Conservation (phyloP, 768 basidiomycete species). For the Guyanaporus albipodus region DNA sequence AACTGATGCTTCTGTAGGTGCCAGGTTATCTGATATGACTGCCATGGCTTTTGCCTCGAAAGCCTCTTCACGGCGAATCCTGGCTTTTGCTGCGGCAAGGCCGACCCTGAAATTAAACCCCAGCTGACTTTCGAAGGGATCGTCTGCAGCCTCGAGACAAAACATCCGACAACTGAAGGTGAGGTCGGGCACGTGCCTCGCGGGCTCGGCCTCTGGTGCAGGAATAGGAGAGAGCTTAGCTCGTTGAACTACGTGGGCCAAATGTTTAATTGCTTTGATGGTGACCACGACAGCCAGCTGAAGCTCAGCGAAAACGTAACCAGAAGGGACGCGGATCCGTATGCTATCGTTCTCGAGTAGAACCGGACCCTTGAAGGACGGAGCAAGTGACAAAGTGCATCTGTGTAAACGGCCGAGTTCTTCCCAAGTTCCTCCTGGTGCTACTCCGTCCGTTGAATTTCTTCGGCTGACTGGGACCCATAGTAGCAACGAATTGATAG, state of each 20-base stretch:
- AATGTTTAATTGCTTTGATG: slow-evolving; percentile 70
- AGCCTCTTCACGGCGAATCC: slow-evolving; percentile 74
- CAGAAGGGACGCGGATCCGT: slow-evolving; percentile 75
- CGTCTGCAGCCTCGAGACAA: slow-evolving; percentile 77
- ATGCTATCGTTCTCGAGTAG: slow-evolving; percentile 57
- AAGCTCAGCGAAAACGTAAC: slow-evolving; percentile 71
- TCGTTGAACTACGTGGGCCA: slow-evolving; percentile 50
- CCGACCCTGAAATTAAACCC: slow-evolving; percentile 74
- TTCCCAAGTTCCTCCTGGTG: slow-evolving; percentile 56
- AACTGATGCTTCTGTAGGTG: slow-evolving; percentile 31
- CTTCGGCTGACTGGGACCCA: slow-evolving; percentile 53
- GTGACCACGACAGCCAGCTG: slow-evolving; percentile 66
- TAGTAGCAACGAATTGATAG: slow-evolving; percentile 41
- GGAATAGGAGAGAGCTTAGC: slow-evolving; percentile 53
- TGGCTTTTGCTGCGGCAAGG: slow-evolving; percentile 60
- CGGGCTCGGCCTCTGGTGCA: slow-evolving; percentile 64
- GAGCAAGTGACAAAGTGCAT: slow-evolving; percentile 41
- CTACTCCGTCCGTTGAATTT: slow-evolving; percentile 29
- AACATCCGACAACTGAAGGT: slow-evolving; percentile 55
- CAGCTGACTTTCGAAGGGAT: slow-evolving; percentile 74
- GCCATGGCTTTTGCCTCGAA: slow-evolving; percentile 77
- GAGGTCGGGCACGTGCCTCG: slow-evolving; percentile 68
- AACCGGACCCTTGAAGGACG: slow-evolving; percentile 37
- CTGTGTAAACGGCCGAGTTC: slow-evolving; percentile 61
- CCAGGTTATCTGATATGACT: slow-evolving; percentile 36